Evolutionary conservation across 2,329 filamentous ascomycete species (phyloP).

Genomic region (Ophiocordyceps sinensis): DNA sequence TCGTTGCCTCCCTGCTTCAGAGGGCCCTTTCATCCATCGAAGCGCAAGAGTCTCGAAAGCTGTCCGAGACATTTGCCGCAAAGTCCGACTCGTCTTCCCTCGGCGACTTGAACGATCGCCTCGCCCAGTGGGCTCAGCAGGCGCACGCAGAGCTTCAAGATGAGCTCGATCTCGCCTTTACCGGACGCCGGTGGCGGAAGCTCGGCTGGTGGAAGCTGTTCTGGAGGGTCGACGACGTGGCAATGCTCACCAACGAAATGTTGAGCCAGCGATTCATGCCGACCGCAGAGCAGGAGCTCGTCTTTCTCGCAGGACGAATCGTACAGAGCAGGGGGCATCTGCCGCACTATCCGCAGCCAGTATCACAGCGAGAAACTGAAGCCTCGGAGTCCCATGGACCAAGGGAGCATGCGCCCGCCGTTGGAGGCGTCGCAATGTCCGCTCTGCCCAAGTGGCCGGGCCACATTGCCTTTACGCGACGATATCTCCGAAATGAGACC

Average conservation of each 20-base stretch:
- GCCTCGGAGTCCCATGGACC: constrained; percentile 8
- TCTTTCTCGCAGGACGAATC: constrained; percentile 69
- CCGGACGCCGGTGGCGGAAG: constrained; percentile 61
- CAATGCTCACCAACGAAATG: constrained; percentile 68
- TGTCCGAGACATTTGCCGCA: constrained; percentile 17
- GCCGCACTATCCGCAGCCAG: constrained; percentile 21
- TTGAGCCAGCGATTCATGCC: constrained; percentile 64
- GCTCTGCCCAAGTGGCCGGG: constrained; percentile 48
- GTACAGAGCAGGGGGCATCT: constrained; percentile 27
- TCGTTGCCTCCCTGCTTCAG: constrained; percentile 53
- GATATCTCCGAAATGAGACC: constrained; percentile 49
- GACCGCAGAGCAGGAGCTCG: constrained; percentile 63
- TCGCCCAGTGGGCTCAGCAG: constrained; percentile 61
- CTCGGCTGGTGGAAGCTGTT: constrained; percentile 91
- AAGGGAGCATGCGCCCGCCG: constrained; percentile 11
- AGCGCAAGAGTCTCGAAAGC: constrained; percentile 27
- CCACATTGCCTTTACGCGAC: constrained; percentile 58
- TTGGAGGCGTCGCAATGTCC: constrained; percentile 6
- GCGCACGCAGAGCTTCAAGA: constrained; percentile 75
- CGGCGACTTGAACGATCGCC: constrained; percentile 36
- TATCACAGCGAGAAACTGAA: constrained; percentile 6
- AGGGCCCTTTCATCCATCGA: constrained; percentile 36
- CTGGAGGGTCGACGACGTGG: constrained; percentile 86
- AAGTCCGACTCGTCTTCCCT: constrained; percentile 18
- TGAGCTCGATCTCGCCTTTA: constrained; percentile 64